phyloP scores from a whole-genome alignment of 2,329 filamentous ascomycete genomes.

The Chalaropsis ovoidea region DNA sequence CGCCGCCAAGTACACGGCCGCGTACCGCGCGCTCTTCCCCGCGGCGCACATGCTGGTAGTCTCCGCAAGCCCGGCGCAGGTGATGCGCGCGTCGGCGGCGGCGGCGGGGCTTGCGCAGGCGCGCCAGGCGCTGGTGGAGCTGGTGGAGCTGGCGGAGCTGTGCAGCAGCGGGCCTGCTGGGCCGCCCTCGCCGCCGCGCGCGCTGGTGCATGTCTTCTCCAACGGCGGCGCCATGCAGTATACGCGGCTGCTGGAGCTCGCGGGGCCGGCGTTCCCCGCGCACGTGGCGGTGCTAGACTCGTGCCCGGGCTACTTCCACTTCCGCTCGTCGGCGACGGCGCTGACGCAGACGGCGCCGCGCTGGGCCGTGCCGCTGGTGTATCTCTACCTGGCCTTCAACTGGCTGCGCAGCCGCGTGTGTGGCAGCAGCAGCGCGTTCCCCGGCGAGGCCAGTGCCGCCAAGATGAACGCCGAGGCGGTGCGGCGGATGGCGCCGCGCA shows the following conservation, averaged over 20 bases:
- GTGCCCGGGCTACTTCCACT: background rate
- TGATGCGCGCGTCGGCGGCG: background rate
- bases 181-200: conserved; percentile 15
- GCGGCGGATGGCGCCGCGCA: conserved; percentile 35
- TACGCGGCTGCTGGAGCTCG: background rate
- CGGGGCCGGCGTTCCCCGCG: background rate
- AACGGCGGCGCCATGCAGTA: conserved; percentile 38
- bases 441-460: background rate
- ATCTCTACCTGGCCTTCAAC: background rate
- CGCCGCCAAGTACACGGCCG: conserved; percentile 42
- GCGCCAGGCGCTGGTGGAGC: background rate
- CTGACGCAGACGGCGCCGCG: background rate
- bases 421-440: background rate
- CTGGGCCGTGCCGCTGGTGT: background rate
- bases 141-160: too few species aligned
- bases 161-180: too few species aligned
- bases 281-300: conserved; percentile 6
- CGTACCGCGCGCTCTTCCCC: conserved; percentile 40
- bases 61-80: background rate
- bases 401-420: conserved; percentile 32
- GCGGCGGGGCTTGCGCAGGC: background rate
- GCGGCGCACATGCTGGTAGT: conserved; percentile 39
- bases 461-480: conserved; percentile 27
- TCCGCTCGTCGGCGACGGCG: background rate
- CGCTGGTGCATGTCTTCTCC: conserved; percentile 44